Conservation (phyloP, 1,284 basidiomycete genomes). For the Ustilago bromivora region DNA sequence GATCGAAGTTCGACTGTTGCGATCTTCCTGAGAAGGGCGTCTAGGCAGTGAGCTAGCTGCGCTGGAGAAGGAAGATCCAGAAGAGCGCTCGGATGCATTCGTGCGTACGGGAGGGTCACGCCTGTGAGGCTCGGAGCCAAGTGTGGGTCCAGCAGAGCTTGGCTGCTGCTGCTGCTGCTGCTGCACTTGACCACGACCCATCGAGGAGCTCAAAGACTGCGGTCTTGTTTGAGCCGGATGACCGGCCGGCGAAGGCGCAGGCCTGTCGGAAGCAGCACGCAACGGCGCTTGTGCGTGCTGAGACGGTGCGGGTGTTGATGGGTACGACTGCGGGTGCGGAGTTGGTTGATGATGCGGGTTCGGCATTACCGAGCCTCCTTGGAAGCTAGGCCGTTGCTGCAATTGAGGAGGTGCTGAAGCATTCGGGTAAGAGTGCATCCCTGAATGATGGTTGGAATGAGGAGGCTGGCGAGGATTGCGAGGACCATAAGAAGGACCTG, state of each 20-base stretch:
- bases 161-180: slow-evolving; percentile 20
- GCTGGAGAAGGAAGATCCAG: slow-evolving; percentile 60
- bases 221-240: slow-evolving; percentile 18
- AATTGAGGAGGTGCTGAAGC: slow-evolving; percentile 23
- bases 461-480: slow-evolving; percentile 44
- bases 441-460: slow-evolving; percentile 20
- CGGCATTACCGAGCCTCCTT: slow-evolving; percentile 14
- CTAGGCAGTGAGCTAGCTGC: slow-evolving; percentile 31
- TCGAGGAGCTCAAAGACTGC: slow-evolving; percentile 25
- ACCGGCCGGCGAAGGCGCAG: slow-evolving; percentile 3
- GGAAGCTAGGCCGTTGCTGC: slow-evolving; percentile 30
- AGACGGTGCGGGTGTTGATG: slow-evolving; percentile 19
- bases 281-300: slow-evolving; percentile 17
- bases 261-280: not conserved
- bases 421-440: slow-evolving; percentile 22
- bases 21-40: slow-evolving; percentile 34
- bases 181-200: slow-evolving; percentile 11
- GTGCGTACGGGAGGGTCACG: slow-evolving; percentile 32
- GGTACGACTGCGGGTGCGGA: slow-evolving; percentile 35
- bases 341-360: slow-evolving; percentile 32
- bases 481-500: slow-evolving; percentile 42
- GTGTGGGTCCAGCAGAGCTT: slow-evolving; percentile 1
- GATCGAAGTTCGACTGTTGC: slow-evolving; percentile 33
- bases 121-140: slow-evolving; percentile 23
- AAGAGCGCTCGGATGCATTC: slow-evolving; percentile 57